These are phyloP conservation scores for Leptographium wingfieldii DNA, from an alignment of 2,329 filamentous ascomycete species.

Conservation along the genomic window DNA sequence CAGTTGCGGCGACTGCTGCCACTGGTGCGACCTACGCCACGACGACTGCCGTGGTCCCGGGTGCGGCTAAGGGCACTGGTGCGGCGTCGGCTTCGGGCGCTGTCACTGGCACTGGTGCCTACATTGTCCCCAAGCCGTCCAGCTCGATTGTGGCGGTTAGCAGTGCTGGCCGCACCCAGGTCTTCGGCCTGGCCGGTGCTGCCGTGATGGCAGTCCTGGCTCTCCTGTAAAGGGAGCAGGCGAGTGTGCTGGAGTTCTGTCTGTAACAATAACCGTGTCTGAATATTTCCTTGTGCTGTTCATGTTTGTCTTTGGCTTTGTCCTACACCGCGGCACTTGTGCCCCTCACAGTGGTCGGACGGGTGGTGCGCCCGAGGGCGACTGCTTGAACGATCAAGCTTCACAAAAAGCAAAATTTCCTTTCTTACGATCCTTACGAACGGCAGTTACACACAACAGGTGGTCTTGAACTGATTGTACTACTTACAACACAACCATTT, in stretches of 20 bases:
- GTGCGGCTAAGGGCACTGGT: slow-evolving; percentile 11
- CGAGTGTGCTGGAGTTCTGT: background rate
- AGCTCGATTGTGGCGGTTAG: slow-evolving; percentile 22
- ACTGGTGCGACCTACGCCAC: slow-evolving; percentile 20
- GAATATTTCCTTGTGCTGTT: background rate
- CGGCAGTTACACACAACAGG: slow-evolving; percentile 17
- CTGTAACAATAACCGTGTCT: background rate
- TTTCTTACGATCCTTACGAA: slow-evolving; percentile 47
- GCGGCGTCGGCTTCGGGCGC: slow-evolving; percentile 4
- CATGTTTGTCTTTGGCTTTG: slow-evolving; percentile 6
- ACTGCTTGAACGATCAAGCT: background rate
- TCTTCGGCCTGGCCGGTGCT: slow-evolving; percentile 28
- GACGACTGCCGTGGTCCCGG: slow-evolving; percentile 14
- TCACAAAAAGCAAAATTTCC: slow-evolving; percentile 3
- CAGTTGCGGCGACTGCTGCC: background rate
- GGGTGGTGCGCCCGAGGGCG: background rate
- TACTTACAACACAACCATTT: slow-evolving; percentile 1
- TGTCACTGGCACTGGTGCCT: slow-evolving; percentile 16
- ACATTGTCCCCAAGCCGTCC: slow-evolving; percentile 22
- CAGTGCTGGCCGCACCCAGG: slow-evolving; percentile 24
- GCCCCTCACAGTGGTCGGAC: background rate
- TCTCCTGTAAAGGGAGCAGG: slow-evolving; percentile 28
- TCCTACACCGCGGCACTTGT: background rate
- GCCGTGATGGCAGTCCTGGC: slow-evolving; percentile 30
- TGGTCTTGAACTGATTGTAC: slow-evolving; percentile 11